phyloP scores from a whole-genome alignment of 2,329 filamentous ascomycete species.

The Mollisiaceae sp. region DNA sequence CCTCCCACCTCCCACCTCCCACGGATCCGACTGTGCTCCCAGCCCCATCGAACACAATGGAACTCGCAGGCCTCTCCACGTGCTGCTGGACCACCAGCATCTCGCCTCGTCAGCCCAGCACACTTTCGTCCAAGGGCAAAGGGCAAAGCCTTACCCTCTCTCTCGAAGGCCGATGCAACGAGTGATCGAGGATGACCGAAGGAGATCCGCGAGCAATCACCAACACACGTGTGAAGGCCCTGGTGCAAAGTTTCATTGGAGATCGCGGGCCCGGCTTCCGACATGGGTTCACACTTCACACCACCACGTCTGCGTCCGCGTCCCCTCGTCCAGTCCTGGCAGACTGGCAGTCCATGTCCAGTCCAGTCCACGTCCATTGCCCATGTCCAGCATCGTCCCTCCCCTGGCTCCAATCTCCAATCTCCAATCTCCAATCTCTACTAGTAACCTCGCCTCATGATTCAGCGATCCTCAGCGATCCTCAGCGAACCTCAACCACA shows the following conservation, averaged over 20 bases:
- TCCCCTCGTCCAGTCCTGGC: too few relatives aligned
- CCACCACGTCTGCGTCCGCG: neutral
- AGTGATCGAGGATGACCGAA: neutral
- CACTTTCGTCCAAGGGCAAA: neutral
- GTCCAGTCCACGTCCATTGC: neutral
- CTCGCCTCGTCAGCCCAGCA: neutral
- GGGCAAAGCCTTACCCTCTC: neutral
- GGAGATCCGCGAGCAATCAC: neutral
- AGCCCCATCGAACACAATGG: neutral
- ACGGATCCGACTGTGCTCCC: conserved; percentile 2
- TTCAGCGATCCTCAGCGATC: neutral
- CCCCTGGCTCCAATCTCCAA: neutral
- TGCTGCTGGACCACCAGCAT: neutral
- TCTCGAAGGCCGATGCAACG: too few relatives aligned
- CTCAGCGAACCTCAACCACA: too few relatives aligned
- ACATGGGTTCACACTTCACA: conserved; percentile 2
- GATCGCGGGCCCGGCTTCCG: neutral
- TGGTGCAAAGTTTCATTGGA: neutral
- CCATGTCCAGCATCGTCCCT: neutral
- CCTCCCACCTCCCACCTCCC: too few relatives aligned
- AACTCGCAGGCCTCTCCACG: neutral
- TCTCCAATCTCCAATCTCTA: neutral
- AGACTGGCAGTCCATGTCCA: too few relatives aligned
- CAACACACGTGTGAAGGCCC: conserved; percentile 3
- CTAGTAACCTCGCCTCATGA: neutral